Percentiles rank a stretch among this genome's conserved stretches.
phyloP scores from a whole-genome alignment of 257 asterid genomes.

The Dorcoceras hygrometricum region DNA sequence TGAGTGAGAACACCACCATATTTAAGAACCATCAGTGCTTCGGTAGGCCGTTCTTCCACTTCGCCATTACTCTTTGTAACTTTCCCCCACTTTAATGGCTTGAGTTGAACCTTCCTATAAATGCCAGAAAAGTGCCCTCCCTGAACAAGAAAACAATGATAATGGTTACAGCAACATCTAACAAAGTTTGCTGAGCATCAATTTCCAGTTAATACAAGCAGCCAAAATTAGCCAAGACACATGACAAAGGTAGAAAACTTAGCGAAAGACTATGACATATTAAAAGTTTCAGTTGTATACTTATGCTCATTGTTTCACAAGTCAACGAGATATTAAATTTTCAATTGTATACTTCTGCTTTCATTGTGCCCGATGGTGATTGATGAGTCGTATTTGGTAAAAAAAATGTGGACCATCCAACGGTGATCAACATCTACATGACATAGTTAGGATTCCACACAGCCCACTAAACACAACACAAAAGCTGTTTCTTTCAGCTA shows the following conservation, averaged over 20 bases:
- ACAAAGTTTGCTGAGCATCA: slow-evolving; percentile 10
- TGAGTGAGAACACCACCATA: slow-evolving; percentile 99
- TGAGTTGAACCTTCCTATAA: slow-evolving; percentile 92
- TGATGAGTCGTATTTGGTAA: not conserved
- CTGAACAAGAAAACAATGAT: slow-evolving; percentile 35
- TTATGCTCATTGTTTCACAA: not conserved
- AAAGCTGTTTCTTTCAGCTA: too few relatives aligned
- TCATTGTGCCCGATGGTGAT: not conserved
- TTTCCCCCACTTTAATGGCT: slow-evolving; percentile 89
- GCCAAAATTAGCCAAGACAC: not conserved
- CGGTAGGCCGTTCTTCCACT: slow-evolving; percentile 87
- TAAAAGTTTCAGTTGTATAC: too few relatives aligned
- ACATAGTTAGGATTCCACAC: not conserved
- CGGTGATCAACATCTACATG: not conserved
- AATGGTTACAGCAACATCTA: slow-evolving; percentile 9
- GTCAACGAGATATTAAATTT: too few relatives aligned
- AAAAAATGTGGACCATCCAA: not conserved
- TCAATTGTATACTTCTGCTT: not conserved
- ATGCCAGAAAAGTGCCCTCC: slow-evolving; percentile 99
- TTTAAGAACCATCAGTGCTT: slow-evolving; percentile 97
- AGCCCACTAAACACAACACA: too few relatives aligned
- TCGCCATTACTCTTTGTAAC: slow-evolving; percentile 73
- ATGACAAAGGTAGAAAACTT: not conserved
- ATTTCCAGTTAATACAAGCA: not conserved
- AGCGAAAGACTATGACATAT: not conserved